These are phyloP conservation scores for Chlorociboria aeruginascens DNA, from an alignment of 495 filamentous ascomycete genomes.

Conservation along the genomic window DNA sequence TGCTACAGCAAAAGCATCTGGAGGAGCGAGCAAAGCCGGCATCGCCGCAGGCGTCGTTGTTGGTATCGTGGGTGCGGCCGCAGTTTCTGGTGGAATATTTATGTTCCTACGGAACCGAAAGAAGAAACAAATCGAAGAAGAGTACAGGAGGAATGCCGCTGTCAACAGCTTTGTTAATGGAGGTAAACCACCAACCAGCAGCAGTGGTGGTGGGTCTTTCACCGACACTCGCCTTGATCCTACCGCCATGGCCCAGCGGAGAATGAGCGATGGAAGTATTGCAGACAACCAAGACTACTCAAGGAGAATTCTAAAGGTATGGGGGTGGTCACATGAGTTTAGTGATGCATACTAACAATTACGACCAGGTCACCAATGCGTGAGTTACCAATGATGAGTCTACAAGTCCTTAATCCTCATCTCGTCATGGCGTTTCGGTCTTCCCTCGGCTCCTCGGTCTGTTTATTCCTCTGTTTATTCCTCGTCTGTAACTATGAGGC, in stretches of 20 bases:
- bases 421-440: slow-evolving; percentile 39
- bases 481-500: slow-evolving; percentile 2
- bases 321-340: slow-evolving; percentile 20
- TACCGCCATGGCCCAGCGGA: slow-evolving; percentile 74
- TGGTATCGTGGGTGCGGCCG: slow-evolving; percentile 58
- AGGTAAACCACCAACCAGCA: slow-evolving; percentile 41
- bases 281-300: slow-evolving; percentile 98
- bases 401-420: slow-evolving; percentile 27
- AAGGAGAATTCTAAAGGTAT: slow-evolving; percentile 83
- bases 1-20: slow-evolving; percentile 11
- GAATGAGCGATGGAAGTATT: slow-evolving; percentile 94
- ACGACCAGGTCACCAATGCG: slow-evolving; percentile 42
- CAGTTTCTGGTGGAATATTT: slow-evolving; percentile 53
- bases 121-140: slow-evolving; percentile 63
- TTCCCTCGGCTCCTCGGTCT: slow-evolving; percentile 30
- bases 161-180: slow-evolving; percentile 50
- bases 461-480: too few species aligned
- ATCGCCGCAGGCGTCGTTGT: slow-evolving; percentile 87
- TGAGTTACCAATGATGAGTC: slow-evolving; percentile 28
- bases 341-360: slow-evolving; percentile 7
- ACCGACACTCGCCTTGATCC: slow-evolving; percentile 82
- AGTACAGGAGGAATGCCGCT: slow-evolving; percentile 63
- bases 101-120: slow-evolving; percentile 66
- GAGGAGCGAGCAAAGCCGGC: slow-evolving; percentile 49
- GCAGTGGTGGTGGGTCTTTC: slow-evolving; percentile 43